phyloP scores from a whole-genome alignment of 352 stramenopile genomes.

The Pythium aristosporum region DNA sequence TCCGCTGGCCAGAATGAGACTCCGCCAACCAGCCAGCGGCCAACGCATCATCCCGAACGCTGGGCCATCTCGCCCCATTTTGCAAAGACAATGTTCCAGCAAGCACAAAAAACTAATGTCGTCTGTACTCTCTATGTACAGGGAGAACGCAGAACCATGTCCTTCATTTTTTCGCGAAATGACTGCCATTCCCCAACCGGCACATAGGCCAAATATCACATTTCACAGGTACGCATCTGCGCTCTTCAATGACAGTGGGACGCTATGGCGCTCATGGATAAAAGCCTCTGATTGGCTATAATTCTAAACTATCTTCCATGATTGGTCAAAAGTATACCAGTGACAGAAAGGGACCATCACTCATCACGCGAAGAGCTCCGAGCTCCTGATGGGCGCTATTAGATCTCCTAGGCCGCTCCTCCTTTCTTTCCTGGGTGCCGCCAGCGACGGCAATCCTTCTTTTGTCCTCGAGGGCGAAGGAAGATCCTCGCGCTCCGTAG shows the following conservation, averaged over 20 bases:
- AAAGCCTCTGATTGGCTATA: neutral
- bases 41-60: no score
- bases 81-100: no score
- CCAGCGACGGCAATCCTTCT: neutral
- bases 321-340: no score
- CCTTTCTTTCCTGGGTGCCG: neutral
- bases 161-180: slow-evolving; percentile 6
- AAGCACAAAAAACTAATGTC: neutral
- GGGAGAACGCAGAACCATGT: slow-evolving; percentile 19
- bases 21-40: no score
- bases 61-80: neutral
- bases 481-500: neutral
- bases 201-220: slow-evolving; percentile 13
- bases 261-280: neutral
- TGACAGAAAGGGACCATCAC: slow-evolving; percentile 10
- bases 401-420: slow-evolving; percentile 7
- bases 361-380: neutral
- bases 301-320: neutral
- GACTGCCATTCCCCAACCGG: slow-evolving; percentile 10
- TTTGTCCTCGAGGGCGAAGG: neutral
- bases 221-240: slow-evolving; percentile 12
- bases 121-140: slow-evolving; percentile 11
- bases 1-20: no score
- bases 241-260: slow-evolving; percentile 25
- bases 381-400: slow-evolving; percentile 19